A percentile compares a stretch with the other conserved stretches of the same genome.
Conservation (phyloP, 2,329 filamentous ascomycete species). For the Moelleriella libera region DNA sequence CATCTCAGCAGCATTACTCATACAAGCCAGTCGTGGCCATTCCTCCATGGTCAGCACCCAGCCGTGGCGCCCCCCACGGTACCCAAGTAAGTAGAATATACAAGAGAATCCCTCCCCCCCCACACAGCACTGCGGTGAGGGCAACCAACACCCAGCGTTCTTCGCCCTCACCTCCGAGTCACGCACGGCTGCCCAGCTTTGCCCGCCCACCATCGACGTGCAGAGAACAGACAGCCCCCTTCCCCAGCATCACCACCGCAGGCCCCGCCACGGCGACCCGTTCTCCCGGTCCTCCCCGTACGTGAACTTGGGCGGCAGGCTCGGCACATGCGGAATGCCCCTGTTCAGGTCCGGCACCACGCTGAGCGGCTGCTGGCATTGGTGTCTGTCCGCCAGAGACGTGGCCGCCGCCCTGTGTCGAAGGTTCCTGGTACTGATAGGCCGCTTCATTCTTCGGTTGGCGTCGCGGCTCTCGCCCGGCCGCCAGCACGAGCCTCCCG, state of each 20-base stretch:
- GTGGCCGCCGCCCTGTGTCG: neutral
- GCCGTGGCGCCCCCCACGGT: no score
- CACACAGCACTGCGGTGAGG: no score
- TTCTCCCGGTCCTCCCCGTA: conserved; percentile 21
- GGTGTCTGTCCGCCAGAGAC: conserved; percentile 10
- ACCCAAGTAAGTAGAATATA: no score
- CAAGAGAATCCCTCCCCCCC: no score
- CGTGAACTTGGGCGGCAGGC: conserved; percentile 27
- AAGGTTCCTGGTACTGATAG: conserved; percentile 1
- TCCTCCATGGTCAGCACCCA: no score
- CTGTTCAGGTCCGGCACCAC: conserved; percentile 31
- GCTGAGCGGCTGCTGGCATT: conserved; percentile 1
- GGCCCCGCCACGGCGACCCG: conserved; percentile 14
- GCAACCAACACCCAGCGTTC: no score
- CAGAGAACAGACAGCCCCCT: neutral
- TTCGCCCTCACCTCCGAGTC: no score
- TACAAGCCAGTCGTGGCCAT: no score
- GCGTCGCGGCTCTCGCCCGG: neutral
- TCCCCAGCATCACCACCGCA: conserved; percentile 8
- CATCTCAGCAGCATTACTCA: no score
- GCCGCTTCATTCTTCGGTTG: conserved; percentile 1
- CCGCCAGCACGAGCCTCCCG: conserved; percentile 14
- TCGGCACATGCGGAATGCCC: conserved; percentile 29
- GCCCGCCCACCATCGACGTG: no score
- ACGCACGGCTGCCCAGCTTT: no score